Evolutionary conservation across 352 stramenopile genomes (phyloP).

Genomic region (Ophiocytium majus): DNA sequence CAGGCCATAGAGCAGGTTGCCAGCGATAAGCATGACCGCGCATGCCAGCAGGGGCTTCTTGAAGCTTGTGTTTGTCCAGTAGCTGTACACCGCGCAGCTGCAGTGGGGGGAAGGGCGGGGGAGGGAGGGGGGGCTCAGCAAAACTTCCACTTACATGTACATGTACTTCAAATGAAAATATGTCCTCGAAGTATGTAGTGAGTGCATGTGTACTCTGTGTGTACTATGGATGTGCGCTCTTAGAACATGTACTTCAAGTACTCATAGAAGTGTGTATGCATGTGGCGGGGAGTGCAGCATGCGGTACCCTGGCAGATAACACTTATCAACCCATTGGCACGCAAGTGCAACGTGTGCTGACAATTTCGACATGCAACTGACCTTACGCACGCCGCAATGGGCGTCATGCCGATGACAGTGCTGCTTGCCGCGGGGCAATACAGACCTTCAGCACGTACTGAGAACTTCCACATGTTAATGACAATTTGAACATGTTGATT

Average conservation of each 20-base stretch:
- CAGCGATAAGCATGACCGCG: slow-evolving; percentile 72
- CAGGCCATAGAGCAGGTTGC: slow-evolving; percentile 77
- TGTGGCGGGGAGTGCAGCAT: neutral
- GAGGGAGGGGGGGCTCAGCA: no score
- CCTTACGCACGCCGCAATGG: slow-evolving; percentile 85
- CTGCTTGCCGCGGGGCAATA: slow-evolving; percentile 74
- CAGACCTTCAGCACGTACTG: no score
- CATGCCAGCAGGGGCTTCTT: slow-evolving; percentile 76
- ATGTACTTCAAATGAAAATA: no score
- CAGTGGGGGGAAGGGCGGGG: neutral
- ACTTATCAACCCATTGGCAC: neutral
- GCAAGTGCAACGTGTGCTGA: no score
- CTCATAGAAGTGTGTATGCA: neutral
- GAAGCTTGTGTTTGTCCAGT: slow-evolving; percentile 82
- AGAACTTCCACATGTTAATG: no score
- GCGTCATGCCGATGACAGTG: slow-evolving; percentile 95
- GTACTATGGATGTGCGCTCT: no score
- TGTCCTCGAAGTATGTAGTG: no score
- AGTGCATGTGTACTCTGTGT: no score
- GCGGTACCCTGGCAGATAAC: neutral
- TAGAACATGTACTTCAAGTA: no score
- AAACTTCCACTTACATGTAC: no score
- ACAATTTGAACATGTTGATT: no score
- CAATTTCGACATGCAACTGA: no score
- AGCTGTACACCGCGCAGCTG: slow-evolving; percentile 32